Evolutionary conservation across 2,329 filamentous ascomycete species (phyloP).

Genomic region (Arthroderma sp.): DNA sequence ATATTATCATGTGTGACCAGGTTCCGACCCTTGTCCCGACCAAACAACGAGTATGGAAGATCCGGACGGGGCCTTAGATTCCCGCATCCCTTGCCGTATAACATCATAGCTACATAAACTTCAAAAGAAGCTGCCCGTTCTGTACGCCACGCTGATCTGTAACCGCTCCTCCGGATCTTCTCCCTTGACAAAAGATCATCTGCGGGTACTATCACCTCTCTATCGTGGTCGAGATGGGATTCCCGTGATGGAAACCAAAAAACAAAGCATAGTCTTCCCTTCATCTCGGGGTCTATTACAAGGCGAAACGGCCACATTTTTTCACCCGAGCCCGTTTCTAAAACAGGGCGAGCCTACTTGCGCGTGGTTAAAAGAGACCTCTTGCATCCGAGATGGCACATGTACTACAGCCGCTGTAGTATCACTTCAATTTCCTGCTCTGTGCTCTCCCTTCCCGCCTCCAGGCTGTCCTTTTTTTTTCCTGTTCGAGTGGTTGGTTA

Average conservation of each 20-base stretch:
- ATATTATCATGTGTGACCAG: slow-evolving; percentile 6
- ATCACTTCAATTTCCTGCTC: not conserved
- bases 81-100: slow-evolving; percentile 3
- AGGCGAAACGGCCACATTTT: not conserved
- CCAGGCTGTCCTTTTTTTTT: not conserved
- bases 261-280: slow-evolving; percentile 1
- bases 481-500: not conserved
- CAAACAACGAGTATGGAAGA: slow-evolving; percentile 8
- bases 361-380: not conserved
- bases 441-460: not conserved
- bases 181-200: not conserved
- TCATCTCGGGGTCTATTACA: not conserved
- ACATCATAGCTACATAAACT: slow-evolving; percentile 4
- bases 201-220: not conserved
- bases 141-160: slow-evolving; percentile 8
- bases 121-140: slow-evolving; percentile 5
- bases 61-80: slow-evolving; percentile 5
- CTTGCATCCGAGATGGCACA: not conserved
- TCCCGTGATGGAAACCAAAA: not conserved
- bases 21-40: slow-evolving; percentile 3
- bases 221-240: not conserved
- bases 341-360: not conserved
- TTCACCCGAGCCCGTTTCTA: slow-evolving; percentile 1
- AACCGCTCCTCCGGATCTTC: slow-evolving; percentile 8
- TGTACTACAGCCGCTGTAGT: slow-evolving; percentile 6